Base-by-base conservation (phyloP, 495 filamentous ascomycete species). In the Penicillium soppii region DNA sequence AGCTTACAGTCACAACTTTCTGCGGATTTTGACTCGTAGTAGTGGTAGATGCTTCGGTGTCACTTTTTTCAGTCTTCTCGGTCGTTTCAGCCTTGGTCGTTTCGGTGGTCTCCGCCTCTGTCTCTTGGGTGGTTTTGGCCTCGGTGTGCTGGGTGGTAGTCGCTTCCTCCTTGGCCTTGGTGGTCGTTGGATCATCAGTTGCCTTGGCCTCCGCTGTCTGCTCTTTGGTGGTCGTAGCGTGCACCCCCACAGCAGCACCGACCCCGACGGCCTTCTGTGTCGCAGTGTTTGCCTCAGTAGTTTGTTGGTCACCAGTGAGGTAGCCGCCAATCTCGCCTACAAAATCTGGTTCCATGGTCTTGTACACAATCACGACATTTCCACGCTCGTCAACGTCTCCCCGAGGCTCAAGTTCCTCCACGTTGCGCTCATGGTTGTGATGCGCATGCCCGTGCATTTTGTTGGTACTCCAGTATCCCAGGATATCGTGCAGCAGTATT, bases 361-460 rank as follows among this genome's bases (percentile, higher is more conserved):
- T 51, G 42, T 62, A 60, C 30, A 62, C 46, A 4, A 53, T 38
- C 20, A 57, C 56, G 3, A 58, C 19, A 30, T 56, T 45, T 13
- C 35, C 59, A 13, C 51, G 57, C 44, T 45, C 59, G 41, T 56
- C 59, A 2, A 61, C 2, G 27, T 36, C 21, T 10, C 30, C 48
- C 12, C 29, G 42, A 10, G 21, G 52, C 27, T 58, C 51, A n/a
- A 52, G 45, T 40, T 30, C 40, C 49, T 58, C 52, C 27, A 57
- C 48, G 39, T 44, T 50, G 53, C 50, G 54, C 42, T 47, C 52
- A 42, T 63, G 55, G 27, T 43, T 53, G 30, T 62, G 57, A 39
- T 67, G 62, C 37, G 49, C 51, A 54, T 66, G 65, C 38, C 65
- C 62, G 43, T 68, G 65, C 47, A 57, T 61, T 52, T 65, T 67